Evolutionary conservation across 345 rosid species (phyloP).

Genomic region (Crucihimalaya himalaica): DNA sequence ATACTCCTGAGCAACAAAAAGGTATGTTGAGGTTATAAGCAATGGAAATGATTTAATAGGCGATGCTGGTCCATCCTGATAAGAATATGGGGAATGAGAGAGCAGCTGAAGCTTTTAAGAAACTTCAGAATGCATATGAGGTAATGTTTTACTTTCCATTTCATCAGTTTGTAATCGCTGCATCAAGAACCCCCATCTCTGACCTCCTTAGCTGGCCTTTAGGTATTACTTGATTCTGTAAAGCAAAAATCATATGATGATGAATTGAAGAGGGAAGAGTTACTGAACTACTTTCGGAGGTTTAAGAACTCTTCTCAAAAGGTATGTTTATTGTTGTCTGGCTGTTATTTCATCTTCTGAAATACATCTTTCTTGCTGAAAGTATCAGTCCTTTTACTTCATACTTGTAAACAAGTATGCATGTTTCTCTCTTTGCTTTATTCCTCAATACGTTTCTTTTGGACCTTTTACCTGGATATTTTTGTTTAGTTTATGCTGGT

Average conservation of each 20-base stretch:
- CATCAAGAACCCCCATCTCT: slow-evolving; percentile 13
- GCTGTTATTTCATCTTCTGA: slow-evolving; percentile 7
- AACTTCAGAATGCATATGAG: slow-evolving; percentile 98
- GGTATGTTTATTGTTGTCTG: slow-evolving; percentile 47
- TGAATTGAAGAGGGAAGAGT: slow-evolving; percentile 85
- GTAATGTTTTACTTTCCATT: slow-evolving; percentile 38
- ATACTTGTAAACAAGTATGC: neutral
- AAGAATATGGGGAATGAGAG: slow-evolving; percentile 97
- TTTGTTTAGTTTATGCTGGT: slow-evolving; percentile 31
- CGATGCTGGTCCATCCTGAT: slow-evolving; percentile 98
- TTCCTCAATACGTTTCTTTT: slow-evolving; percentile 13
- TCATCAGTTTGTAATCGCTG: slow-evolving; percentile 25
- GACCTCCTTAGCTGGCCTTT: slow-evolving; percentile 26
- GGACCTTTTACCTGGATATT: neutral
- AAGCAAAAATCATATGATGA: slow-evolving; percentile 91
- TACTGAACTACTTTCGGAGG: slow-evolving; percentile 73
- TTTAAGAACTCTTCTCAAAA: slow-evolving; percentile 77
- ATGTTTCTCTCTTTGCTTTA: slow-evolving; percentile 1
- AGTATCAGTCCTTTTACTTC: neutral
- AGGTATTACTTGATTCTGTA: slow-evolving; percentile 86
- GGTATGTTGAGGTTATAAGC: slow-evolving; percentile 12
- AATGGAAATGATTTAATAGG: slow-evolving; percentile 51
- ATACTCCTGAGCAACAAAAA: neutral
- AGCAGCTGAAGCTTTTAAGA: slow-evolving; percentile 99
- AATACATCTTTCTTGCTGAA: slow-evolving; percentile 16